Evolutionary conservation across 768 basidiomycete species (phyloP), one percentile per base, ranked within the genome.

Genomic region (Leccinum pellstonianum): DNA sequence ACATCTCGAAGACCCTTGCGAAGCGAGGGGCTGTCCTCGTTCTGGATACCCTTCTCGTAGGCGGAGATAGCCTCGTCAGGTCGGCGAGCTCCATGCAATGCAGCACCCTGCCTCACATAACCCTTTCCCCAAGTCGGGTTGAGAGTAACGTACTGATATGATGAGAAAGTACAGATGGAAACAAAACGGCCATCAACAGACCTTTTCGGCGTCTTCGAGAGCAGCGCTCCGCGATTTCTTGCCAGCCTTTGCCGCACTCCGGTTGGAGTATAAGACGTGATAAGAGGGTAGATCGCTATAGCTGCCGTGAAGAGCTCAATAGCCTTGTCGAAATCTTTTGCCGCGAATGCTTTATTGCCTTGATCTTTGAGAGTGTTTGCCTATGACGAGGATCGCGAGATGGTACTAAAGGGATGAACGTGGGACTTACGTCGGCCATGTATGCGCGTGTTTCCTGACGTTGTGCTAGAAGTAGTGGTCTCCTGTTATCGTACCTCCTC

Each of bases 271-370:
- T 10, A 98, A 79, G 55, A 98, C 95, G 73, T 90, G 88, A 70
- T 96, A 95, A 41, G 77, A 79, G 3, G 88, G 79, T 97, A 93
- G 66, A 95, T 67, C 51, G 81, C 85, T 70, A 98, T 90, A 19
- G 91, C 95, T 68, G 93, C 82, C 4, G 85, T 80, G 75, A 93
- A 93, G 52, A 90, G 77, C 70, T 88, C 83, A 79, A 92, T 91
- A 7, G 95, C 95, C 67, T 82, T 86, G 77, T 92, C 88, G 77
- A 91, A 97, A 67, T 97, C 85, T 73, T 94, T 97, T 57, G 92
- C 92, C 47, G 90, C 81, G 77, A 98, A 98, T 21, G 95, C 95
- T 70, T 95, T 94, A 82, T 98, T 98, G 69, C 95, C 95, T 70
- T 86, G 86, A 70, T 93, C 91, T 79, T 98, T 98, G 64, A 97